These are phyloP conservation scores for Pyrenophora graminea DNA, from an alignment of 2,329 filamentous ascomycete species.

Conservation along the genomic window DNA sequence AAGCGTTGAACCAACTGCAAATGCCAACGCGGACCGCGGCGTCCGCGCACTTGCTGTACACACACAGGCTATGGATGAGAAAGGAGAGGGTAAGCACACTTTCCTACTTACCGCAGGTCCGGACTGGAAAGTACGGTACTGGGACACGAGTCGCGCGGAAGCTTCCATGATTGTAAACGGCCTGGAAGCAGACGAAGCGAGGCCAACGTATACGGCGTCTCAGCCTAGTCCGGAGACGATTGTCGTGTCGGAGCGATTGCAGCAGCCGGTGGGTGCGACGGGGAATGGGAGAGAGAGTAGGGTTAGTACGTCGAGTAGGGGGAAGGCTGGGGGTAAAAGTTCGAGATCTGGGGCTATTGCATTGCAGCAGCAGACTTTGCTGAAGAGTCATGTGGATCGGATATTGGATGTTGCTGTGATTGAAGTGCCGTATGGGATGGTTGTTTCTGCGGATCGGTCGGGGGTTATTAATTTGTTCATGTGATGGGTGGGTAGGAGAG, in stretches of 20 bases:
- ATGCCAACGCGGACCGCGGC: constrained; percentile 63
- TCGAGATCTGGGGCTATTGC: constrained; percentile 84
- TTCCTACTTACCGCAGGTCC: constrained; percentile 87
- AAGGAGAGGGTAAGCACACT: constrained; percentile 72
- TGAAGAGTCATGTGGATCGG: constrained; percentile 84
- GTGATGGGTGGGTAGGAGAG: constrained; percentile 31
- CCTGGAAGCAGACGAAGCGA: constrained; percentile 68
- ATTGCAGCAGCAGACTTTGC: constrained; percentile 86
- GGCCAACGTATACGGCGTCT: constrained; percentile 65
- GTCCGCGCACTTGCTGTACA: constrained; percentile 76
- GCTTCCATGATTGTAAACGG: constrained; percentile 82
- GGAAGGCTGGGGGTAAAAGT: constrained; percentile 49
- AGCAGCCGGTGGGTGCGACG: constrained; percentile 25
- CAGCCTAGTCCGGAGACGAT: constrained; percentile 49
- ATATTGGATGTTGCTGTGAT: constrained; percentile 87
- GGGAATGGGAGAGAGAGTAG: constrained; percentile 31
- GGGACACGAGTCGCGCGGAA: constrained; percentile 82
- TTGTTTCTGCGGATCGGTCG: constrained; percentile 84
- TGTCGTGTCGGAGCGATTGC: constrained; percentile 45
- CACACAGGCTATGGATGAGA: constrained; percentile 70
- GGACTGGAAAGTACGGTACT: constrained; percentile 90
- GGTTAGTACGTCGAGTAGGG: constrained; percentile 42
- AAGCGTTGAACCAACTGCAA: constrained; percentile 59
- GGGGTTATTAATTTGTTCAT: constrained; percentile 87
- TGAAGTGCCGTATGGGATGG: constrained; percentile 90